A percentile compares a stretch with the other conserved stretches of the same genome.
These are phyloP conservation scores for Tetrahymena elliotti DNA, from an alignment of 73 alveolate species.

Conservation along the genomic window DNA sequence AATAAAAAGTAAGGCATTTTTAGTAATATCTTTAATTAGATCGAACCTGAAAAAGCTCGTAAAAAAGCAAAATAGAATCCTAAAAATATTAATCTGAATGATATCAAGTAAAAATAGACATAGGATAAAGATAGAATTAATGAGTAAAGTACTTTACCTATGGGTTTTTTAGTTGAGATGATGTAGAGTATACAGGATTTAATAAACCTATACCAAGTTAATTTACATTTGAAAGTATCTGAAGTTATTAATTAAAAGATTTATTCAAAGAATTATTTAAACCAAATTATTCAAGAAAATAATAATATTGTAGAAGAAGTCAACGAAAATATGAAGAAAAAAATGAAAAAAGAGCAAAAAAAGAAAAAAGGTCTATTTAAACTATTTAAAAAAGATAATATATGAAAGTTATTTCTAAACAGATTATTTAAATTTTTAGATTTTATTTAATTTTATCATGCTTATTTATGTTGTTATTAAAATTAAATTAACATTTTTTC, in stretches of 20 bases:
- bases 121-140: background rate
- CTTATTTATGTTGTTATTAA: too few relatives aligned
- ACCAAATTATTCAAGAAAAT: background rate
- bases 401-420: background rate
- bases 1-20: background rate
- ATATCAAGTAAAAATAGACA: background rate
- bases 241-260: background rate
- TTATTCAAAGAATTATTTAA: background rate
- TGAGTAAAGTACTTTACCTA: background rate
- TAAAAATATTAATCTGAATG: background rate
- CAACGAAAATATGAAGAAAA: background rate
- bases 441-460: too few relatives aligned
- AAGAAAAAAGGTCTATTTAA: background rate
- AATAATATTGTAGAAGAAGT: background rate
- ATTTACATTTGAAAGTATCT: background rate
- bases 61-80: background rate
- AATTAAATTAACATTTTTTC: too few relatives aligned
- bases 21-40: background rate
- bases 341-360: background rate
- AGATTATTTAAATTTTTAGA: too few relatives aligned
- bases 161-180: background rate
- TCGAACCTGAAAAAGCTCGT: background rate
- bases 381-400: background rate
- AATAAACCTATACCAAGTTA: background rate
- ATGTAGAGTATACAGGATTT: background rate